phyloP scores from a whole-genome alignment of 164 flowering plant genomes.

The Nymphaea colorata region DNA sequence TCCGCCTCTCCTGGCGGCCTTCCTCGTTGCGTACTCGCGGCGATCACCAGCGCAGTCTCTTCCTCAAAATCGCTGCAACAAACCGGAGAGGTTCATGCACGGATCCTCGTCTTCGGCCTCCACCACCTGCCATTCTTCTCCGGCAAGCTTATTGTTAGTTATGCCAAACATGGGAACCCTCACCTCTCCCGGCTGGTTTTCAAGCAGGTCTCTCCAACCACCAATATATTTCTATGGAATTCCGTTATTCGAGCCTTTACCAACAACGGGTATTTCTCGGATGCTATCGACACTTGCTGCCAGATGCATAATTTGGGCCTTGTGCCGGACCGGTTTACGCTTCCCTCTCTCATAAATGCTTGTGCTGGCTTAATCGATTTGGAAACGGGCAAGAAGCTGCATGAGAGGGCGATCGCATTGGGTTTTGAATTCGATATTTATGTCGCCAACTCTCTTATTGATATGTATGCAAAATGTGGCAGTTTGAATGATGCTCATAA shows the following conservation, averaged over 20 bases:
- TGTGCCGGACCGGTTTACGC: constrained; percentile 31
- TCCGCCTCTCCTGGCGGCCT: too few species aligned
- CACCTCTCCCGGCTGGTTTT: constrained; percentile 24
- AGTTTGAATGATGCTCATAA: constrained; percentile 19
- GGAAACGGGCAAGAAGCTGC: constrained; percentile 25
- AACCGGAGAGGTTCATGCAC: constrained; percentile 25
- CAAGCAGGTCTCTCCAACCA: constrained; percentile 13
- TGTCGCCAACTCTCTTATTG: constrained; percentile 37
- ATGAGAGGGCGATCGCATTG: constrained; percentile 24
- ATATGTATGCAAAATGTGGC: constrained; percentile 28
- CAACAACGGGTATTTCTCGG: constrained; percentile 22
- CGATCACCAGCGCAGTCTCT: constrained; percentile 19
- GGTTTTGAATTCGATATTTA: constrained; percentile 39
- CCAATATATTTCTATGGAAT: constrained; percentile 35
- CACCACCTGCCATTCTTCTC: constrained; percentile 25
- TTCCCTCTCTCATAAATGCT: constrained; percentile 41
- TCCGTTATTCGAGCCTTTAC: constrained; percentile 44
- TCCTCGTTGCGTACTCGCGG: too few species aligned
- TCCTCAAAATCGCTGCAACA: constrained; percentile 8
- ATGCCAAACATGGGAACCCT: constrained; percentile 25
- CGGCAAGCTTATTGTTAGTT: constrained; percentile 37
- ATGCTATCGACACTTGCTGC: constrained; percentile 25
- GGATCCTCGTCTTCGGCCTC: constrained; percentile 26
- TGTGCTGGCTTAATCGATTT: constrained; percentile 27
- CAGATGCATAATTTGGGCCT: constrained; percentile 18